Conservation (phyloP, 352 stramenopile species). For the Phytophthora europaea region DNA sequence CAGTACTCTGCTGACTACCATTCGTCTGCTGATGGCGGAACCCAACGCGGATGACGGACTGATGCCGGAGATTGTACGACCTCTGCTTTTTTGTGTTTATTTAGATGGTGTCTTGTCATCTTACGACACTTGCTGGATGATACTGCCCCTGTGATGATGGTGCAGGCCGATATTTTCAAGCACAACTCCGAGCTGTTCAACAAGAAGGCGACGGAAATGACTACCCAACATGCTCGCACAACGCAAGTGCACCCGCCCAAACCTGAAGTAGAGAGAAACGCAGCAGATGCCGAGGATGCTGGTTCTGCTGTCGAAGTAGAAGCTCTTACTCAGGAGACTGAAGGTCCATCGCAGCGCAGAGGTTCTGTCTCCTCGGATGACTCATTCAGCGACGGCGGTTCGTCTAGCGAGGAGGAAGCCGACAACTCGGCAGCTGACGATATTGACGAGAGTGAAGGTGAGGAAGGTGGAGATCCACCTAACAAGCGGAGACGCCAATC, state of each 20-base stretch:
- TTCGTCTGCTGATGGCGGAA: slow-evolving; percentile 92
- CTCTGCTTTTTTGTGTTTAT: background rate
- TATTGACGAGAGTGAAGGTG: slow-evolving; percentile 6
- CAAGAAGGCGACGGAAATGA: slow-evolving; percentile 71
- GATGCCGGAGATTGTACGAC: slow-evolving; percentile 89
- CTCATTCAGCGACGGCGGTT: slow-evolving; percentile 53
- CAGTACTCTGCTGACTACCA: slow-evolving; percentile 90
- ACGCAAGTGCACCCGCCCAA: slow-evolving; percentile 19
- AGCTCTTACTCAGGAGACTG: slow-evolving; percentile 28
- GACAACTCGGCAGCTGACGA: slow-evolving; percentile 2
- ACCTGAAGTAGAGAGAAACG: slow-evolving; percentile 1
- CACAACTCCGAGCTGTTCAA: slow-evolving; percentile 82
- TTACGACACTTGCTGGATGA: background rate
- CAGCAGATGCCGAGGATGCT: background rate
- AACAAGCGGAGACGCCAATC: slow-evolving; percentile 43
- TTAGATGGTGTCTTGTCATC: background rate
- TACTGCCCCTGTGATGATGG: background rate
- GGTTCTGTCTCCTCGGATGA: slow-evolving; percentile 43
- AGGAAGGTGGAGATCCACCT: slow-evolving; percentile 9
- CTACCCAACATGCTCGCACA: slow-evolving; percentile 52
- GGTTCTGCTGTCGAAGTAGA: slow-evolving; percentile 8
- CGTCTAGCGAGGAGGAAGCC: slow-evolving; percentile 55
- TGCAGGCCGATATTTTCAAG: slow-evolving; percentile 84
- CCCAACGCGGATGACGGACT: slow-evolving; percentile 92
- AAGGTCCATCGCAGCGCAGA: slow-evolving; percentile 20